Base-by-base conservation (phyloP, 352 stramenopile genomes). In the Phytophthora boehmeriae region DNA sequence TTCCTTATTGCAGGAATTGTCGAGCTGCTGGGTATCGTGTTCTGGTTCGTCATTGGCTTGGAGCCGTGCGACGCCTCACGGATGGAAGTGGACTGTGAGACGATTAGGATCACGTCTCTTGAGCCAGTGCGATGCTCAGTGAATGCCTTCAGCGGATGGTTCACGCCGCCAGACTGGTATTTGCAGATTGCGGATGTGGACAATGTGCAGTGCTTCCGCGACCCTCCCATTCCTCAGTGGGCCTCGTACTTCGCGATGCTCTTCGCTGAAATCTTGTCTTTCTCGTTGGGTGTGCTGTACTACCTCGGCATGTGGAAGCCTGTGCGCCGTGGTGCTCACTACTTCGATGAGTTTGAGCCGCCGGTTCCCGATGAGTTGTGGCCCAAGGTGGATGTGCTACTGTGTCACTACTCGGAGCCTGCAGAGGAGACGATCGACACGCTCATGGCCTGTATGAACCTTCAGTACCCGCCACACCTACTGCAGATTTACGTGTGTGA, bases 231-330 rank as follows among this genome's bases (percentile, higher is more conserved):
- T 46, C 53, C 80, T 22, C 86, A 95, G 73, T 95, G 86, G 86
- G 66, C 74, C 5, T 90, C 86, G 51, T 93, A 91, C 76, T 92
- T 93, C 42, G 71, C 78, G 13, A 71, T 95, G 68, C 48, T 93
- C 13, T 73, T 84, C 25, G 86, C 82, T 4, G 86, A 95, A 49
- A 10, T 92, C 17, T 50, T 95, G 28, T 88, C 63, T 25, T 92
- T 93, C 32, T 54, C 83, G 27, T 57, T 95, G 8, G 80, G 84
- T 22, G 59, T 89, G 19, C 73, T 95, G 38, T 95, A 95, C 73
- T 95, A 95, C 73, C 59, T 95, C 19, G 86, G 86, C 13, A 95
- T 95, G 86, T 93, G 86, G 86, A 95, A 93, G 51, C 86, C 86
- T 5, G 80, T 95, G 53, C 86, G 84, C 71, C 86, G 86, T 68